phyloP scores from a whole-genome alignment of 2,329 filamentous ascomycete species.

The Chaetoscypha palmicola region DNA sequence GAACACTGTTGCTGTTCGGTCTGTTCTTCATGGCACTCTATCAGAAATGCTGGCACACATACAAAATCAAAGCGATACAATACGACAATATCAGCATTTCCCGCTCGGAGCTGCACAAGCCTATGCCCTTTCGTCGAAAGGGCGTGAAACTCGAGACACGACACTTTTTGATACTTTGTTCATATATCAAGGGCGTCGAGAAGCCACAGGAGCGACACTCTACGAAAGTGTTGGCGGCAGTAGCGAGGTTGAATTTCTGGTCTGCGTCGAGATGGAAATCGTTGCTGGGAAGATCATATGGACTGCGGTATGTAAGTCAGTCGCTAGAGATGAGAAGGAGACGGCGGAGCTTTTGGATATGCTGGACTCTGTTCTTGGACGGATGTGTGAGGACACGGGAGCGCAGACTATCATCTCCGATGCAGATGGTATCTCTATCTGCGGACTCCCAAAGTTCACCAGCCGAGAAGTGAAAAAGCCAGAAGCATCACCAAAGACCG shows the following conservation, averaged over 20 bases:
- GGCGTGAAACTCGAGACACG: slow-evolving; percentile 19
- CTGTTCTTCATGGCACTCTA: slow-evolving; percentile 62
- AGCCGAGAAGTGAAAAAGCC: background rate
- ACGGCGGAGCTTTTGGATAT: slow-evolving; percentile 46
- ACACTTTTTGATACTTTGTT: slow-evolving; percentile 57
- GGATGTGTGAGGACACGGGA: slow-evolving; percentile 45
- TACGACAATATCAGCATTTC: slow-evolving; percentile 68
- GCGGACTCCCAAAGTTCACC: slow-evolving; percentile 48
- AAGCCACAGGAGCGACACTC: slow-evolving; percentile 7
- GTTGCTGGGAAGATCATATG: slow-evolving; percentile 51
- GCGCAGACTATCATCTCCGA: slow-evolving; percentile 48
- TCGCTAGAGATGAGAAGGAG: slow-evolving; percentile 41
- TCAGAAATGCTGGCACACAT: slow-evolving; percentile 62
- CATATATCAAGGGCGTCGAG: slow-evolving; percentile 52
- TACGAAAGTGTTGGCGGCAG: slow-evolving; percentile 36
- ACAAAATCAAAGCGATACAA: slow-evolving; percentile 60
- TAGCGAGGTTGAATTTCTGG: slow-evolving; percentile 70
- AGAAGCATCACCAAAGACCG: background rate
- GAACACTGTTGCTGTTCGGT: slow-evolving; percentile 77
- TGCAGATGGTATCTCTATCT: slow-evolving; percentile 51
- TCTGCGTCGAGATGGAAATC: slow-evolving; percentile 75
- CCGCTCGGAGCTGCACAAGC: slow-evolving; percentile 65
- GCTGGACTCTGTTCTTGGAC: slow-evolving; percentile 52
- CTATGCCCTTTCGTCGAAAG: slow-evolving; percentile 35
- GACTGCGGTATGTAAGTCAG: slow-evolving; percentile 63